Evolutionary conservation across 257 asterid genomes (phyloP).

Genomic region (Fraxinus pennsylvanica): DNA sequence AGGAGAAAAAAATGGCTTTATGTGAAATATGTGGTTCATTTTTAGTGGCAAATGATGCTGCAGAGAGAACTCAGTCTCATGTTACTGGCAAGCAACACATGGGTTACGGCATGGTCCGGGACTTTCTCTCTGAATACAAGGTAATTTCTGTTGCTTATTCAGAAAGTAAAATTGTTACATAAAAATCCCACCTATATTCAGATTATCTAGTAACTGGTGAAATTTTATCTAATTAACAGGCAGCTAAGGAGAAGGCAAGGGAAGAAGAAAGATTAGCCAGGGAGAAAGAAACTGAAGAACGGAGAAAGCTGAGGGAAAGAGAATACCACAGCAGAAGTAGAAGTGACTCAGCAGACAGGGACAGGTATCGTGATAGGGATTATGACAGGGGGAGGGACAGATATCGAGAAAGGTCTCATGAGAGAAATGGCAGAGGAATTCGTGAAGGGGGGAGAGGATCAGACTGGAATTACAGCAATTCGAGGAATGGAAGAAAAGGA

Average conservation of each 20-base stretch:
- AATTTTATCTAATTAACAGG: slow-evolving; percentile 47
- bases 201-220: slow-evolving; percentile 19
- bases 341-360: slow-evolving; percentile 79
- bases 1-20: slow-evolving; percentile 96
- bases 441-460: slow-evolving; percentile 59
- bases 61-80: slow-evolving; percentile 96
- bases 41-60: slow-evolving; percentile 95
- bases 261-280: slow-evolving; percentile 80
- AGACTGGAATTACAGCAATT: slow-evolving; percentile 56
- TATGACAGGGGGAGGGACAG: slow-evolving; percentile 55
- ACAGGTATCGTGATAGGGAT: slow-evolving; percentile 63
- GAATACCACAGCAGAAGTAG: slow-evolving; percentile 59
- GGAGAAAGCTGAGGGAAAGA: slow-evolving; percentile 72
- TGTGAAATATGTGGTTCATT: slow-evolving; percentile 98
- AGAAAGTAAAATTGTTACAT: neutral
- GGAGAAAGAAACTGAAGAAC: slow-evolving; percentile 90
- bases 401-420: slow-evolving; percentile 50
- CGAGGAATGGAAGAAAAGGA: slow-evolving; percentile 71
- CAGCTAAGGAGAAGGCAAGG: slow-evolving; percentile 72
- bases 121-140: slow-evolving; percentile 68
- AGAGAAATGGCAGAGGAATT: slow-evolving; percentile 64
- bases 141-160: slow-evolving; percentile 21
- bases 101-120: slow-evolving; percentile 95
- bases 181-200: neutral
- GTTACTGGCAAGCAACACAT: slow-evolving; percentile 96